Percentiles rank a stretch among this genome's conserved stretches.
Conservation (phyloP, 345 rosid species). For the Ceriops decandra region DNA sequence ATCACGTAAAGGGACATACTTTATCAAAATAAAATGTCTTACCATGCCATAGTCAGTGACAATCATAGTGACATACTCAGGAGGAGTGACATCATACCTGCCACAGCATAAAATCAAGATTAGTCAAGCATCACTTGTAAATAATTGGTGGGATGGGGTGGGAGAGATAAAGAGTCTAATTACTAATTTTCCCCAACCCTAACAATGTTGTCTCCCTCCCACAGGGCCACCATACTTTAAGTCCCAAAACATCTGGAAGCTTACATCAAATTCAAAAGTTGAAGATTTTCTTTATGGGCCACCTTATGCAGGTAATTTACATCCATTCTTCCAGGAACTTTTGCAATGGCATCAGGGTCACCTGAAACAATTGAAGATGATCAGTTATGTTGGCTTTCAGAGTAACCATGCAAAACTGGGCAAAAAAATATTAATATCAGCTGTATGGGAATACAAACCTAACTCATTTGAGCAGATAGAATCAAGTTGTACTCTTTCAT, state of each 20-base stretch:
- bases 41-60: slow-evolving; percentile 97
- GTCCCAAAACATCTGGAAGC: slow-evolving; percentile 16
- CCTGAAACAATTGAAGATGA: slow-evolving; percentile 40
- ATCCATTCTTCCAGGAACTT: slow-evolving; percentile 64
- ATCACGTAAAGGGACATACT: not conserved
- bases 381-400: not conserved
- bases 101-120: slow-evolving; percentile 16
- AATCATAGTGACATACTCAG: slow-evolving; percentile 82
- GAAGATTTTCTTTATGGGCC: slow-evolving; percentile 56
- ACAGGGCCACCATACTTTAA: not conserved
- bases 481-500: slow-evolving; percentile 92
- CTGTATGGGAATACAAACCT: slow-evolving; percentile 36
- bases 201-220: too few relatives aligned
- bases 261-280: slow-evolving; percentile 76
- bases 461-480: slow-evolving; percentile 95
- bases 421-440: not conserved
- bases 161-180: too few relatives aligned
- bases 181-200: too few relatives aligned
- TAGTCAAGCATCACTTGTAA: not conserved
- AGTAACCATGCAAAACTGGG: not conserved
- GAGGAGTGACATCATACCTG: slow-evolving; percentile 94
- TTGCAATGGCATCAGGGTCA: slow-evolving; percentile 74
- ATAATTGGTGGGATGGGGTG: too few relatives aligned
- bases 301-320: slow-evolving; percentile 50
- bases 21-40: slow-evolving; percentile 20